Evolutionary conservation across 768 basidiomycete species (phyloP).

Genomic region (Suillus brevipes): DNA sequence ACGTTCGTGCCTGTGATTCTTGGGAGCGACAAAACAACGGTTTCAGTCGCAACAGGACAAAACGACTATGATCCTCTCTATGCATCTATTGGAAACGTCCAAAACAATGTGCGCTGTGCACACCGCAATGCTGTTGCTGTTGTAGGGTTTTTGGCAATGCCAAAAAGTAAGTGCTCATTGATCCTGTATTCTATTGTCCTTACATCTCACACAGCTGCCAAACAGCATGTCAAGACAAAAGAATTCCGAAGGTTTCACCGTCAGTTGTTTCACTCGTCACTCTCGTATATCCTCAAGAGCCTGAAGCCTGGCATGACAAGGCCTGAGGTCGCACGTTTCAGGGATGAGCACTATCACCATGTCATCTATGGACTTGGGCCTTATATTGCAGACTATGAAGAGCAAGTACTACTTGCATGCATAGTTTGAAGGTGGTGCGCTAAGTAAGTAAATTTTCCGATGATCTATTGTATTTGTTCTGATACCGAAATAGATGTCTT

Average conservation of each 20-base stretch:
- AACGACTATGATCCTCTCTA: conserved; percentile 15
- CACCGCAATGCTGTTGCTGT: conserved; percentile 13
- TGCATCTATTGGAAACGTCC: conserved; percentile 14
- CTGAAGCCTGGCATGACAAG: conserved; percentile 14
- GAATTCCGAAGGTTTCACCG: conserved; percentile 31
- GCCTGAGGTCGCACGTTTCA: too few relatives aligned
- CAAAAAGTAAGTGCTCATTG: conserved; percentile 26
- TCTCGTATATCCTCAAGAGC: conserved; percentile 25
- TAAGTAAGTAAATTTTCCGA: too few relatives aligned
- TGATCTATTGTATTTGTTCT: too few relatives aligned
- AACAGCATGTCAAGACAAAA: conserved; percentile 14
- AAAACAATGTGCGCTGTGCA: conserved; percentile 9
- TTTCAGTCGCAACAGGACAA: conserved; percentile 17
- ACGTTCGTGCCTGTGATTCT: conserved; percentile 15
- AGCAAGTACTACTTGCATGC: too few relatives aligned
- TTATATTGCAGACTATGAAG: too few relatives aligned
- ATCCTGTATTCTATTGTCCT: not conserved
- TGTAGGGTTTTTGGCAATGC: conserved; percentile 33
- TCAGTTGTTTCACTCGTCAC: conserved; percentile 33
- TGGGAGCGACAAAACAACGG: conserved; percentile 16
- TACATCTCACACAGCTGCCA: conserved; percentile 5
- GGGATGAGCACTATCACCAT: too few relatives aligned
- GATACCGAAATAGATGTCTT: too few relatives aligned
- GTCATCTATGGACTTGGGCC: too few relatives aligned
- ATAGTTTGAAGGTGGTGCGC: too few relatives aligned